phyloP scores from a whole-genome alignment of 768 basidiomycete species.

The Leucocoprinus sp. region DNA sequence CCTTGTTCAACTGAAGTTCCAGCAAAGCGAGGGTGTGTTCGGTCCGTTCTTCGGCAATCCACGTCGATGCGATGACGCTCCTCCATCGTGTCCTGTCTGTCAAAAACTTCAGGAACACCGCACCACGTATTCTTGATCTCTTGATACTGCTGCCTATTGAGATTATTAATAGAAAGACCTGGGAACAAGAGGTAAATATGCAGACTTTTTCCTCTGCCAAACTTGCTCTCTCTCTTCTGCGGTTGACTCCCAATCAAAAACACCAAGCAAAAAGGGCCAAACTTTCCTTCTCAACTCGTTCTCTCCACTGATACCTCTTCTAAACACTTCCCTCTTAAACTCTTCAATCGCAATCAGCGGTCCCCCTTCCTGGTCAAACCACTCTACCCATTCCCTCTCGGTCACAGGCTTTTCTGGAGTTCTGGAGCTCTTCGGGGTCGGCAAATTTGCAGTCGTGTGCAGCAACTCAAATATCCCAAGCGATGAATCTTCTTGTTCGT shows the following conservation, averaged over 20 bases:
- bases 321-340: conserved; percentile 72
- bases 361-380: conserved; percentile 69
- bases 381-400: conserved; percentile 60
- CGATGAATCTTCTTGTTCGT: conserved; percentile 59
- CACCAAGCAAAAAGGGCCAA: conserved; percentile 89
- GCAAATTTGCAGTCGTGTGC: conserved; percentile 70
- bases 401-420: conserved; percentile 75
- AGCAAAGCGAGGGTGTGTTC: conserved; percentile 83
- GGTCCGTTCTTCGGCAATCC: conserved; percentile 93
- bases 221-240: conserved; percentile 46
- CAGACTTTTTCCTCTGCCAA: conserved; percentile 61
- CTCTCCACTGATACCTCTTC: conserved; percentile 53
- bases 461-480: conserved; percentile 85
- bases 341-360: conserved; percentile 60
- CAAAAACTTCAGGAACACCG: conserved; percentile 74
- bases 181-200: not conserved
- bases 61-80: conserved; percentile 94
- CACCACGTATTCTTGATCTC: conserved; percentile 75
- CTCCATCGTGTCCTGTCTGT: conserved; percentile 76
- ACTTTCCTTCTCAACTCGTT: conserved; percentile 58
- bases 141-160: conserved; percentile 63
- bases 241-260: conserved; percentile 73
- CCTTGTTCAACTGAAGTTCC: conserved; percentile 28
- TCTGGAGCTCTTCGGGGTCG: conserved; percentile 75
- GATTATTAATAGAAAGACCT: not conserved